These are phyloP conservation scores for Arabis hirsuta DNA, from an alignment of 345 rosid species.

Conservation along the genomic window DNA sequence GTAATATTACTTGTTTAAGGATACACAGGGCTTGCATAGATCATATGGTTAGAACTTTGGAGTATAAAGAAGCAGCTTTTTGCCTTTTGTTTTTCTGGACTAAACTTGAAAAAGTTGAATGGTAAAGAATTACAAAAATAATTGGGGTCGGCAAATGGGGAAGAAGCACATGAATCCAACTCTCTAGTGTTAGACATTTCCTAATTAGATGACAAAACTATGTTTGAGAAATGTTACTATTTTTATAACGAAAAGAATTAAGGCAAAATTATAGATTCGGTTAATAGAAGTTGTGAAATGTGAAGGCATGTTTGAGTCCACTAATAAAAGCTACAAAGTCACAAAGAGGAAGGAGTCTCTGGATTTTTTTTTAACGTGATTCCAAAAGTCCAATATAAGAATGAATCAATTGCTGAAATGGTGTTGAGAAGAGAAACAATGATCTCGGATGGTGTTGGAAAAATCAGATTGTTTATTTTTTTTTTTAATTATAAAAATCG, in stretches of 20 bases:
- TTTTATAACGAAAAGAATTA: slow-evolving; percentile 14
- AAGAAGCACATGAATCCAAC: slow-evolving; percentile 43
- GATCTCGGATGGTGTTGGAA: too few species aligned
- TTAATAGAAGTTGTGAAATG: slow-evolving; percentile 38
- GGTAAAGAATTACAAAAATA: neutral
- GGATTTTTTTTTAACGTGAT: slow-evolving; percentile 35
- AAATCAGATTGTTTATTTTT: too few species aligned
- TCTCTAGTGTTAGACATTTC: slow-evolving; percentile 18
- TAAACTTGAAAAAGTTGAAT: slow-evolving; percentile 18
- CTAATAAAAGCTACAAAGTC: slow-evolving; percentile 39
- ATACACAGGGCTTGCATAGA: neutral
- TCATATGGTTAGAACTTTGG: neutral
- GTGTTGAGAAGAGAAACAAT: too few species aligned
- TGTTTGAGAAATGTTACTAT: neutral
- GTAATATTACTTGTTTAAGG: neutral
- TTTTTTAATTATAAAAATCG: too few species aligned
- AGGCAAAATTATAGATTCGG: slow-evolving; percentile 20
- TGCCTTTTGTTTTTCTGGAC: slow-evolving; percentile 5
- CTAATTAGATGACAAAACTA: slow-evolving; percentile 31
- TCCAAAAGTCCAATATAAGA: slow-evolving; percentile 27
- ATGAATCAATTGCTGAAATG: too few species aligned
- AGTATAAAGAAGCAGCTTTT: slow-evolving; percentile 24
- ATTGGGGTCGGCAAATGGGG: slow-evolving; percentile 13
- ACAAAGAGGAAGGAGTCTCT: slow-evolving; percentile 17
- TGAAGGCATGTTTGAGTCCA: slow-evolving; percentile 43